Evolutionary conservation across 768 basidiomycete species (phyloP).

Genomic region (Tricholomella constricta): DNA sequence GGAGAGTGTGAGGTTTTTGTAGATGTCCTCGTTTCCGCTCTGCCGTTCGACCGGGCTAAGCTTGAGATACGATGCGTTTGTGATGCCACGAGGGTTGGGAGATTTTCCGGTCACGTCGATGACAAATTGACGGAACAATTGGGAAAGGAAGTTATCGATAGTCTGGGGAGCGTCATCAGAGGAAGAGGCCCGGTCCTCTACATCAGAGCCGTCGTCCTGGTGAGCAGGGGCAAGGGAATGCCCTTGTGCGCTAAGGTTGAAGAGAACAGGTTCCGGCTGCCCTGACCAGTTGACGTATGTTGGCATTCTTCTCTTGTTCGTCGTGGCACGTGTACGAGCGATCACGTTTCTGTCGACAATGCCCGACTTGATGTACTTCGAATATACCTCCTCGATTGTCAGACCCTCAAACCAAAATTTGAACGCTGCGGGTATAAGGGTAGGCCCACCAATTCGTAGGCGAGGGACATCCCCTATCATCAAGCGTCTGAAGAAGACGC

Average conservation of each 20-base stretch:
- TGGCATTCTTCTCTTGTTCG: not conserved
- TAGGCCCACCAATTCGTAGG: not conserved
- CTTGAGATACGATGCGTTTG: constrained; percentile 6
- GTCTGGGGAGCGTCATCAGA: not conserved
- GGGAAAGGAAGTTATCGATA: constrained; percentile 1
- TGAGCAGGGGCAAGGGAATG: not conserved
- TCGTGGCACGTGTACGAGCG: not conserved
- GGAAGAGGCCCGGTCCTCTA: not conserved
- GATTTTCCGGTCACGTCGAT: not conserved
- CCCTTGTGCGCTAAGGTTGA: not conserved
- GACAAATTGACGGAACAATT: constrained; percentile 2
- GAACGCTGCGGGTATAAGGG: not conserved
- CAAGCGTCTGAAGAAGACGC: constrained; percentile 12
- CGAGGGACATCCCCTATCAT: not conserved
- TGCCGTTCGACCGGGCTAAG: not conserved
- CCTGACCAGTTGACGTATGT: not conserved
- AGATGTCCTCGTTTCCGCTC: constrained; percentile 2
- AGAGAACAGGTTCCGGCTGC: not conserved
- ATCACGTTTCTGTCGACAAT: not conserved
- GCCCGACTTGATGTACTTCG: not conserved
- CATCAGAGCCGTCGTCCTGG: not conserved
- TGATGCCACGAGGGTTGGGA: not conserved
- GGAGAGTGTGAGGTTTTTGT: not conserved
- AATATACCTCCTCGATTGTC: not conserved
- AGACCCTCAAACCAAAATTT: not conserved